Percentiles rank a stretch among this genome's conserved stretches.
These are phyloP conservation scores for Zoysia matrella DNA, from an alignment of 202 grass and related monocot genomes.

Conservation along the genomic window DNA sequence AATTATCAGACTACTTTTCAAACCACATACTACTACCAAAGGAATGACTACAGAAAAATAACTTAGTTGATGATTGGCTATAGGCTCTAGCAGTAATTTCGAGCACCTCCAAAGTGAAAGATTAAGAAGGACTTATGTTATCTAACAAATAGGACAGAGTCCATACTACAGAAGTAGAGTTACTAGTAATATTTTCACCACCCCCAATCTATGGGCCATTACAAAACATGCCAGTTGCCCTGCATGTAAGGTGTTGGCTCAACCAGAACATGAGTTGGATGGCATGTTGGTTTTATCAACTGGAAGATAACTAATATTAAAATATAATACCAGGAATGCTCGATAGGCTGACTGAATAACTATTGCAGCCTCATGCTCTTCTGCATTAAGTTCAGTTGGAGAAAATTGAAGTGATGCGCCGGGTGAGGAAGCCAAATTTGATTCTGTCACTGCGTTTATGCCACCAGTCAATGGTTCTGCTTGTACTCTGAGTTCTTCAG, in stretches of 20 bases:
- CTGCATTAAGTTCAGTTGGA: constrained; percentile 42
- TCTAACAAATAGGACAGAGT: neutral
- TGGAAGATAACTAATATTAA: constrained; percentile 18
- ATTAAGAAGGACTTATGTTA: constrained; percentile 10
- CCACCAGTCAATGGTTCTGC: constrained; percentile 45
- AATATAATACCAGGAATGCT: too few relatives aligned
- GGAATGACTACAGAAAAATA: constrained; percentile 5
- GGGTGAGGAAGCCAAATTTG: constrained; percentile 33
- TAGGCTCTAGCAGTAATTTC: neutral
- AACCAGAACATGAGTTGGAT: constrained; percentile 1
- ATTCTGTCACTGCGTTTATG: constrained; percentile 39
- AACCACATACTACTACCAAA: constrained; percentile 5
- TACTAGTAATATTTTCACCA: neutral
- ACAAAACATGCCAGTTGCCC: neutral
- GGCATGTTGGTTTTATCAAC: constrained; percentile 4
- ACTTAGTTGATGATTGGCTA: neutral
- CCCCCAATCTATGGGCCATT: neutral
- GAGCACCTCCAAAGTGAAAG: constrained; percentile 8
- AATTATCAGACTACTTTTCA: constrained; percentile 12
- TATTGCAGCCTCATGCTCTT: constrained; percentile 52
- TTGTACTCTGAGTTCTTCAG: constrained; percentile 46
- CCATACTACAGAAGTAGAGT: neutral
- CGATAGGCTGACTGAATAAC: constrained; percentile 50
- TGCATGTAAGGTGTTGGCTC: neutral
- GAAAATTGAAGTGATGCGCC: constrained; percentile 39